phyloP scores from a whole-genome alignment of 768 basidiomycete genomes.

The Neoboletus magnificus region DNA sequence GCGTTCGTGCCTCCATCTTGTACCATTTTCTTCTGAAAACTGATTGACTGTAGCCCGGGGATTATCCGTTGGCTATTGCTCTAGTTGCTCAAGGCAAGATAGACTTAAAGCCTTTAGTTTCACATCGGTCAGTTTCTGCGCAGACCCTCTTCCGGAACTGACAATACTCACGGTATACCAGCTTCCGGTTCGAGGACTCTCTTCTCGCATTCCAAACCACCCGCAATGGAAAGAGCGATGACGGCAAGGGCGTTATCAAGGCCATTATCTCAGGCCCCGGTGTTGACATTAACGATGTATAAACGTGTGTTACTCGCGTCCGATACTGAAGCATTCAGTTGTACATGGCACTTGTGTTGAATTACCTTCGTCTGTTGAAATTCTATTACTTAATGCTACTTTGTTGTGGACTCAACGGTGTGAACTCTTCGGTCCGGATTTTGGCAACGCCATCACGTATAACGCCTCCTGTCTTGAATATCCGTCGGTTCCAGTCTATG shows the following conservation, averaged over 20 bases:
- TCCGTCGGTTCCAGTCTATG: background rate
- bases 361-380: background rate
- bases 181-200: slow-evolving; percentile 76
- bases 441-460: background rate
- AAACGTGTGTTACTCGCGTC: slow-evolving; percentile 5
- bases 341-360: background rate
- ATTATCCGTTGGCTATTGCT: slow-evolving; percentile 81
- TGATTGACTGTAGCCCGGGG: slow-evolving; percentile 56
- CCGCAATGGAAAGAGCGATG: slow-evolving; percentile 71
- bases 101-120: slow-evolving; percentile 84
- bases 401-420: too few relatives aligned
- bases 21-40: background rate
- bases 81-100: slow-evolving; percentile 80
- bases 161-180: slow-evolving; percentile 25
- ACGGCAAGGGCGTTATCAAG: slow-evolving; percentile 89
- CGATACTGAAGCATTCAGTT: background rate
- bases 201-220: slow-evolving; percentile 80
- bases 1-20: slow-evolving; percentile 40
- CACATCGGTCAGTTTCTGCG: slow-evolving; percentile 60
- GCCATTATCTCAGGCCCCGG: slow-evolving; percentile 83
- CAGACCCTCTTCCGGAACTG: background rate
- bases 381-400: too few relatives aligned
- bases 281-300: slow-evolving; percentile 43
- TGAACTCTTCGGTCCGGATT: background rate
- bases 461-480: background rate